phyloP scores from a whole-genome alignment of 805 yeast species.

The Myxozyma geophila region DNA sequence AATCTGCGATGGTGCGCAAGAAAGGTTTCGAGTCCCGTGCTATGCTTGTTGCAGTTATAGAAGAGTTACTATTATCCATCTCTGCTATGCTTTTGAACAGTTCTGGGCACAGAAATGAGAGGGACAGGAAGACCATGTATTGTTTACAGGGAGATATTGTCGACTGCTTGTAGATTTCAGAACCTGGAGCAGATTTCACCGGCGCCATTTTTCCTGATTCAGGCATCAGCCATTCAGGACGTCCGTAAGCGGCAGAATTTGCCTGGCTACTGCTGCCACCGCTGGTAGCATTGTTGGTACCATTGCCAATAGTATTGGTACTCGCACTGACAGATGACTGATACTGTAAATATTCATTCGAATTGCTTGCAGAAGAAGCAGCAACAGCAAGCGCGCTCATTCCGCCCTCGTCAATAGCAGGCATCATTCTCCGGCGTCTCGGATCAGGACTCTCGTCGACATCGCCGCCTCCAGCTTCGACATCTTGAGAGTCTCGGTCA shows the following conservation, averaged over 20 bases:
- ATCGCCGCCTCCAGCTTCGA: background rate
- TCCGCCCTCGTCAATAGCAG: background rate
- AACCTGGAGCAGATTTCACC: background rate
- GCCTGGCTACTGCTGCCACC: background rate
- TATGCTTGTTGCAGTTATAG: background rate
- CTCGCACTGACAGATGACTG: background rate
- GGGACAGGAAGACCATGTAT: constrained; percentile 23
- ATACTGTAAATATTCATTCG: background rate
- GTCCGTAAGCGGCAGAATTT: background rate
- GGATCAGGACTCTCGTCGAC: background rate
- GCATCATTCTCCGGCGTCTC: background rate
- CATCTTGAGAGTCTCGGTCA: background rate
- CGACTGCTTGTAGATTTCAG: constrained; percentile 17
- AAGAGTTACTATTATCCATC: constrained; percentile 1
- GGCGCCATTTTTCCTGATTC: background rate
- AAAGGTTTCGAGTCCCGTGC: constrained; percentile 9
- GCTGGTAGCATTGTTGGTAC: background rate
- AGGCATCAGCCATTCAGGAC: background rate
- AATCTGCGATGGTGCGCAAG: constrained; percentile 2
- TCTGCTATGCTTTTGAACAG: constrained; percentile 16
- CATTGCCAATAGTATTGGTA: background rate
- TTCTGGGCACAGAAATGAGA: constrained; percentile 24
- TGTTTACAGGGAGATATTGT: constrained; percentile 22
- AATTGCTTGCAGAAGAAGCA: background rate
- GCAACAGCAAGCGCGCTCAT: constrained; percentile 3